Evolutionary conservation across 2,329 filamentous ascomycete genomes (phyloP), one percentile per base, ranked within the genome.

Genomic region (Byssothecium circinans): DNA sequence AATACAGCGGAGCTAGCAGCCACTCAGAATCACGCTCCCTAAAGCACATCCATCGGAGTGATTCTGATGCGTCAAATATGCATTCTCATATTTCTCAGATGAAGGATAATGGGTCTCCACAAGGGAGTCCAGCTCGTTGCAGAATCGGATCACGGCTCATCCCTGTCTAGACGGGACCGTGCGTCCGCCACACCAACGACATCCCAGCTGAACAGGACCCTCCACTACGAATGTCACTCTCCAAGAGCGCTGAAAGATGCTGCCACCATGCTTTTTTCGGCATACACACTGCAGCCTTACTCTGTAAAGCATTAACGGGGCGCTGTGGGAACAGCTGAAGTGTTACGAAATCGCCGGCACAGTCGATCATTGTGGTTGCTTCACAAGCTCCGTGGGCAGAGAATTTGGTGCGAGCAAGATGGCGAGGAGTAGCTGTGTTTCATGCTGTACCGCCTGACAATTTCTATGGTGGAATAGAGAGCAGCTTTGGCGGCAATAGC

Each of bases 241-340:
- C 43, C 44, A 36, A 37, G 43, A 11, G 47, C 52, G 57, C 57
- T 60, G 57, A 57, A 51, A 36, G 30, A 27, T 38, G 47, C 43
- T 22, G 36, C 18, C 36, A 45, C 56, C 44, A 50, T 52, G 43
- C 58, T 59, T 15, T 8, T 43, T 50, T 39, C 37, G 48, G 64
- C 52, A 56, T 57, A 60, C 54, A 20, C 57, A 59, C 51, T 58
- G 63, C 57, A 66, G 52, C 56, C 62, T 62, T 60, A 57, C 59
- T 50, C 61, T 64, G 59, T 58, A 60, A 62, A 57, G 50, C 60
- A 60, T 58, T 54, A 53, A 58, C 19, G 52, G 57, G 64, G 65
- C 65, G 64, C 51, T 47, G 58, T 48, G 54, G 51, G 57, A 50
- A 43, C 59, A 70, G 67, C 67, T 70, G 67, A 70, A 61, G 55